Percentiles rank a stretch among this genome's conserved stretches.
Conservation (phyloP, 345 rosid genomes). For the thale cress (Arabidopsis thaliana) region TAIR10.1 NC_003074.8:20697501-20698000, state of each 20-base stretch:
- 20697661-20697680: slow-evolving; percentile 81
- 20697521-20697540: slow-evolving; percentile 79
- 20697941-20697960: slow-evolving; percentile 89
- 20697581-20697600: slow-evolving; percentile 95
- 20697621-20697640: slow-evolving; percentile 78
- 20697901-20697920: slow-evolving; percentile 79
- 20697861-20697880: slow-evolving; percentile 83
- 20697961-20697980: slow-evolving; percentile 89
- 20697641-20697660: slow-evolving; percentile 75
- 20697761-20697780: slow-evolving; percentile 44
- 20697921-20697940: slow-evolving; percentile 94
- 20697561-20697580: slow-evolving; percentile 76
- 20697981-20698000: slow-evolving; percentile 94
- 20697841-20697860: slow-evolving; percentile 57
- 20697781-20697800: slow-evolving; percentile 91
- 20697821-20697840: slow-evolving; percentile 70
- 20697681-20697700: slow-evolving; percentile 84
- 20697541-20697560: slow-evolving; percentile 77
- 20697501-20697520: slow-evolving; percentile 86
- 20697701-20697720: not conserved
- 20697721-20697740: not conserved
- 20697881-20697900: slow-evolving; percentile 69
- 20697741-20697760: not conserved
- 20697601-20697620: slow-evolving; percentile 71
- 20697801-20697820: slow-evolving; percentile 85